Evolutionary conservation across 2,329 filamentous ascomycete genomes (phyloP).

Genomic region (Talaromyces sp.): DNA sequence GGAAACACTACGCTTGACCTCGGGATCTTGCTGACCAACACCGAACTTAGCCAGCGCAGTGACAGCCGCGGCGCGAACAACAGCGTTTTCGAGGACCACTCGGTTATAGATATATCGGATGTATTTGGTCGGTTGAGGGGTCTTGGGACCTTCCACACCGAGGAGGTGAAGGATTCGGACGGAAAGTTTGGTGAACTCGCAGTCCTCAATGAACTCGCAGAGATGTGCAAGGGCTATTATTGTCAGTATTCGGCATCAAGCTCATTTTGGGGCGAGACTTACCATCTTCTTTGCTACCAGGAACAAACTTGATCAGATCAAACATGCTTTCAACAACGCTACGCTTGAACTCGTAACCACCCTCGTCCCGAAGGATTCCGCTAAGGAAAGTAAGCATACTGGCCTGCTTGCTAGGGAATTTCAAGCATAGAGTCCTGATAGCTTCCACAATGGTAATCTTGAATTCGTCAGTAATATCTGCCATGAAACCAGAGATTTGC

Average conservation of each 20-base stretch:
- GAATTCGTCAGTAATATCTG: constrained; percentile 98
- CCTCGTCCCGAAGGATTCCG: constrained; percentile 93
- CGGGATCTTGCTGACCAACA: constrained; percentile 90
- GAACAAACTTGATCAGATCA: constrained; percentile 97
- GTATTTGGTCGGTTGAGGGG: constrained; percentile 93
- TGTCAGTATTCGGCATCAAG: constrained; percentile 15
- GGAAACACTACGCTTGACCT: constrained; percentile 92
- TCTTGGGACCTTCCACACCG: constrained; percentile 91
- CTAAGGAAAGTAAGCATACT: constrained; percentile 97
- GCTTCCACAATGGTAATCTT: constrained; percentile 99
- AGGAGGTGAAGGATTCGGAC: constrained; percentile 93
- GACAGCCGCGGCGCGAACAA: constrained; percentile 90
- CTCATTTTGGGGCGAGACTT: constrained; percentile 21
- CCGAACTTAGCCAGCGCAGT: constrained; percentile 96
- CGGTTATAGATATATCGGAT: constrained; percentile 99
- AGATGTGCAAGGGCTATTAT: constrained; percentile 77
- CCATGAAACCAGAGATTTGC: constrained; percentile 97
- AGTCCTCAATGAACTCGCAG: constrained; percentile 99
- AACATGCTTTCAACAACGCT: constrained; percentile 99
- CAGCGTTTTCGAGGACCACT: constrained; percentile 93
- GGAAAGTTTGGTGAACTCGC: constrained; percentile 96
- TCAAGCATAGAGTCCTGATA: constrained; percentile 91
- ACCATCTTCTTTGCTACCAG: constrained; percentile 70
- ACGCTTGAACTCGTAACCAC: constrained; percentile 97
- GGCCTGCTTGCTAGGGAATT: constrained; percentile 97